These are phyloP conservation scores for Pseudocercospora crystallina DNA, from an alignment of 2,329 filamentous ascomycete genomes.

Conservation along the genomic window DNA sequence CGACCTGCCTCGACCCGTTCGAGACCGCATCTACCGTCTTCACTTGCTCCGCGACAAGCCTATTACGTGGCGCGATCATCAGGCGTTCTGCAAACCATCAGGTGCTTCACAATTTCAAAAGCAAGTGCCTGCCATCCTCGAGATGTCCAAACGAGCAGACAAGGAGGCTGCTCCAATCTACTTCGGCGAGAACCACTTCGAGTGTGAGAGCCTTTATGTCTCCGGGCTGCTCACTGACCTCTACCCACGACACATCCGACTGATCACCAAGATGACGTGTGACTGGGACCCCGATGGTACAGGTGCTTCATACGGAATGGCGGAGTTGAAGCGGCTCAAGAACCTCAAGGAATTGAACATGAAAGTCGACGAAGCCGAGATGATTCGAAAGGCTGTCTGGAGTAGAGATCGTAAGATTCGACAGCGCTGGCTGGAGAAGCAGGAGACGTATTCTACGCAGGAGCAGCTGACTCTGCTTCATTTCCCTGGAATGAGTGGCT, in stretches of 20 bases:
- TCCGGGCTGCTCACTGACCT: background rate
- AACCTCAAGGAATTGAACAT: constrained; percentile 28
- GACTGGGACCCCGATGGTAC: background rate
- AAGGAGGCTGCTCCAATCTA: constrained; percentile 25
- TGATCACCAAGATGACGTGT: background rate
- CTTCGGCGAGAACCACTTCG: constrained; percentile 25
- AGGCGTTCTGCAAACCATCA: background rate
- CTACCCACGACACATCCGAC: background rate
- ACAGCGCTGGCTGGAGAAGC: background rate
- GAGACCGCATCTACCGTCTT: constrained; percentile 29
- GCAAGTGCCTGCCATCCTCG: constrained; percentile 18
- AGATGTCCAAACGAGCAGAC: constrained; percentile 16
- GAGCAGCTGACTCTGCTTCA: constrained; percentile 18
- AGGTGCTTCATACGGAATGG: no score
- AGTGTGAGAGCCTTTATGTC: background rate
- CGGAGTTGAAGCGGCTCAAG: no score
- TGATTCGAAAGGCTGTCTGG: constrained; percentile 9
- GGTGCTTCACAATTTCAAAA: no score
- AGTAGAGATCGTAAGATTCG: background rate
- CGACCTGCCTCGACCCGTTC: constrained; percentile 25
- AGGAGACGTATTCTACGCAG: constrained; percentile 12
- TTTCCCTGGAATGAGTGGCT: constrained; percentile 22
- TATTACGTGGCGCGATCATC: constrained; percentile 3
- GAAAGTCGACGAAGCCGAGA: constrained; percentile 25
- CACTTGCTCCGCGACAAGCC: constrained; percentile 21